These are phyloP conservation scores for Schoenoplectus triqueter DNA, from an alignment of 202 grass and related monocot species.

Conservation along the genomic window DNA sequence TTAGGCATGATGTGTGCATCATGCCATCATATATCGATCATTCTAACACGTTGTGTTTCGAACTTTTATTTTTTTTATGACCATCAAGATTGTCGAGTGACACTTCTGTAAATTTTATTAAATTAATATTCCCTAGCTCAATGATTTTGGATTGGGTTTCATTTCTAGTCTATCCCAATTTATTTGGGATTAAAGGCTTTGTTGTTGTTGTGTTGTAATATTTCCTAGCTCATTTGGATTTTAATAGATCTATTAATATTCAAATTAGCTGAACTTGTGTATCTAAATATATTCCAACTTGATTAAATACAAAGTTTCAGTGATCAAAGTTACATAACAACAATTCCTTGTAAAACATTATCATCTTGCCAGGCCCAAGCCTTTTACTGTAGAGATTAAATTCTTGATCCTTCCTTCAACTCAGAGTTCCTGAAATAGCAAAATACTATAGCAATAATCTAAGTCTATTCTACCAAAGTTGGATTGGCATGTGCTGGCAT, in stretches of 20 bases:
- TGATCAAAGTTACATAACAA: neutral
- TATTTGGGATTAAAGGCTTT: too few species aligned
- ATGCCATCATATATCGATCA: neutral
- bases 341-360: neutral
- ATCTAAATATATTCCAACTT: conserved; percentile 15
- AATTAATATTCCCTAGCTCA: too few species aligned
- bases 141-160: too few species aligned
- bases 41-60: neutral
- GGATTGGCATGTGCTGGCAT: neutral
- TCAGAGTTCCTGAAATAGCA: neutral
- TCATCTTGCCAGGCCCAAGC: neutral
- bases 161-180: too few species aligned
- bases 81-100: too few species aligned
- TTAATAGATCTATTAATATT: too few species aligned
- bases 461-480: neutral
- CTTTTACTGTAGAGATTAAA: neutral
- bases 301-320: conserved; percentile 16
- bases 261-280: neutral
- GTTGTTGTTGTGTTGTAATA: too few species aligned
- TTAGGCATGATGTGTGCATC: neutral
- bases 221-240: conserved; percentile 3
- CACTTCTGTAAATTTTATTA: too few species aligned
- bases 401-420: neutral
- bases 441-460: neutral
- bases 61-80: too few species aligned